phyloP scores from a whole-genome alignment of 2,329 filamentous ascomycete genomes.

The Fusarium xylarioides region DNA sequence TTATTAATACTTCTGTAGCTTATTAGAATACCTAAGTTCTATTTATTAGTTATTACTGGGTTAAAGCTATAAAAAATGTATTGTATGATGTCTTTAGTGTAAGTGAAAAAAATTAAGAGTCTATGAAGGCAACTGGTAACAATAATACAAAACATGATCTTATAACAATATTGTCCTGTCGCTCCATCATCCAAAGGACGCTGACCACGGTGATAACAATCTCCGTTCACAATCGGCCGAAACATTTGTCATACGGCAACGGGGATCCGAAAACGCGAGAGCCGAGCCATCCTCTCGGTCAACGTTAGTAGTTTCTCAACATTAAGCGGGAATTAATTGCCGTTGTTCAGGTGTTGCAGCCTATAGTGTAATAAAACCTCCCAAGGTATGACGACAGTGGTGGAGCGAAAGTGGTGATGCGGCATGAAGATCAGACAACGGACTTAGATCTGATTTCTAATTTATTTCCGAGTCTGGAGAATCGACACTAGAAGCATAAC shows the following conservation, averaged over 20 bases:
- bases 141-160: background rate
- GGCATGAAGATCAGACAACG: constrained; percentile 13
- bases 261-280: constrained; percentile 10
- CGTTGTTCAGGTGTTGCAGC: background rate
- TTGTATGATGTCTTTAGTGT: background rate
- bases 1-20: no score
- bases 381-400: constrained; percentile 18
- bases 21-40: no score
- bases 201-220: background rate
- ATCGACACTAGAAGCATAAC: background rate
- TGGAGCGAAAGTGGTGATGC: constrained; percentile 15
- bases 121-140: background rate
- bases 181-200: background rate
- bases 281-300: background rate
- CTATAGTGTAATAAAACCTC: constrained; percentile 11
- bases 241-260: constrained; percentile 16
- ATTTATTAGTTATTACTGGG: no score
- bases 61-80: no score
- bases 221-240: background rate
- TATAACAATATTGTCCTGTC: background rate
- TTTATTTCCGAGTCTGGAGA: background rate
- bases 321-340: background rate
- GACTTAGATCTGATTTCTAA: constrained; percentile 15
- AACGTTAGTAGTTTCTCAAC: background rate
- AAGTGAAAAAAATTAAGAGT: background rate